Percentiles rank a stretch among this genome's conserved stretches.
Conservation (phyloP, 2,329 filamentous ascomycete genomes). For the Lasiodiplodia hormozganensis region DNA sequence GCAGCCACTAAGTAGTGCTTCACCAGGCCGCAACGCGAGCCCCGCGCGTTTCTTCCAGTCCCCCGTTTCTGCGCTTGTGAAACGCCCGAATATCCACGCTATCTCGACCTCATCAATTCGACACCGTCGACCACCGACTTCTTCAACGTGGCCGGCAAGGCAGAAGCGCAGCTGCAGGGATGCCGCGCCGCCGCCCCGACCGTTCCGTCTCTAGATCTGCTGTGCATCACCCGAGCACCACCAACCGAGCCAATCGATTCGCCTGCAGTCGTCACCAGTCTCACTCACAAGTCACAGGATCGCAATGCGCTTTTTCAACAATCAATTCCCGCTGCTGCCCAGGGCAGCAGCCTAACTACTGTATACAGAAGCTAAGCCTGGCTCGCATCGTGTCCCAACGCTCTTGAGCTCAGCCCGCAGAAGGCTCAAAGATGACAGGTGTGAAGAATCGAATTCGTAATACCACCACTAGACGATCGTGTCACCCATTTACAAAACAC, state of each 20-base stretch:
- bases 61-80: slow-evolving; percentile 4
- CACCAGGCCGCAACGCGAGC: neutral
- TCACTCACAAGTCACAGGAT: neutral
- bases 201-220: slow-evolving; percentile 20
- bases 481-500: slow-evolving; percentile 6
- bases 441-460: slow-evolving; percentile 5
- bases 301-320: slow-evolving; percentile 7
- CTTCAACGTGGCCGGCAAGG: neutral
- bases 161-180: neutral
- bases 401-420: slow-evolving; percentile 15
- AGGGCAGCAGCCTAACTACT: neutral
- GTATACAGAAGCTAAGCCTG: slow-evolving; percentile 9
- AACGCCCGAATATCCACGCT: slow-evolving; percentile 11
- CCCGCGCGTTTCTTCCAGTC: neutral
- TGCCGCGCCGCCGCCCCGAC: slow-evolving; percentile 9
- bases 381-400: slow-evolving; percentile 20
- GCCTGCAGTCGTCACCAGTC: neutral
- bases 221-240: slow-evolving; percentile 2
- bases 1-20: neutral
- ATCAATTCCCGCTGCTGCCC: slow-evolving; percentile 19
- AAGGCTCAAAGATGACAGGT: neutral
- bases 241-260: neutral
- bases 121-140: neutral
- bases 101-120: slow-evolving; percentile 21
- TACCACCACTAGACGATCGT: neutral